Percentiles rank a stretch among this genome's conserved stretches.
Evolutionary conservation across 1,139 yeast genomes (phyloP).

Genomic region (Yamadazyma trypodendri): DNA sequence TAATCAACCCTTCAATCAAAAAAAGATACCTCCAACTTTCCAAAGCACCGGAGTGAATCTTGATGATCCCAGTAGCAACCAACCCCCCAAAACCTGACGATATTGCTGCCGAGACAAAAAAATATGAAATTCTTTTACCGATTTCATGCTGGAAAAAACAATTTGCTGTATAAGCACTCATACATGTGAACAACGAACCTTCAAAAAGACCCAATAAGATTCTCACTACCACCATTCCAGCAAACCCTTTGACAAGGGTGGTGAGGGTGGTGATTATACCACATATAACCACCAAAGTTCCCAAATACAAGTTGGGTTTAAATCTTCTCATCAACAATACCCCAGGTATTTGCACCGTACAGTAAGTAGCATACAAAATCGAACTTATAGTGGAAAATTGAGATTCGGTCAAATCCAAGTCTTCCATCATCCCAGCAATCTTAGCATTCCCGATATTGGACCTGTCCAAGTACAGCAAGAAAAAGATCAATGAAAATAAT

Average conservation of each 20-base stretch:
- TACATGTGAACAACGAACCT: constrained; percentile 31
- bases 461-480: constrained; percentile 24
- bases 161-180: constrained; percentile 30
- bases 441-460: constrained; percentile 27
- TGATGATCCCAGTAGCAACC: constrained; percentile 40
- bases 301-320: constrained; percentile 18
- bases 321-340: constrained; percentile 17
- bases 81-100: constrained; percentile 41
- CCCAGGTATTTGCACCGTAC: constrained; percentile 18
- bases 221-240: constrained; percentile 18
- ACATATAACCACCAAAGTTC: constrained; percentile 17
- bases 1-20: constrained; percentile 27
- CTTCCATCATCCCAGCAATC: constrained; percentile 21
- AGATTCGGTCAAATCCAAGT: constrained; percentile 14
- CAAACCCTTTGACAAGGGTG: constrained; percentile 17
- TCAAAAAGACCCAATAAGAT: constrained; percentile 23
- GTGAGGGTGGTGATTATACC: constrained; percentile 19
- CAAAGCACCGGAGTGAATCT: constrained; percentile 26
- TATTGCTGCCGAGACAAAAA: constrained; percentile 41
- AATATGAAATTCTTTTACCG: constrained; percentile 36
- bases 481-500: constrained; percentile 19
- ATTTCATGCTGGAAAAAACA: constrained; percentile 40
- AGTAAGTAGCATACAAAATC: constrained; percentile 21
- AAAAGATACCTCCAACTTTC: constrained; percentile 32
- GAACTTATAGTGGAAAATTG: constrained; percentile 20